Base-by-base conservation (phyloP, 225 moss, liverwort and hornwort genomes). In the Ulota crispa region DNA sequence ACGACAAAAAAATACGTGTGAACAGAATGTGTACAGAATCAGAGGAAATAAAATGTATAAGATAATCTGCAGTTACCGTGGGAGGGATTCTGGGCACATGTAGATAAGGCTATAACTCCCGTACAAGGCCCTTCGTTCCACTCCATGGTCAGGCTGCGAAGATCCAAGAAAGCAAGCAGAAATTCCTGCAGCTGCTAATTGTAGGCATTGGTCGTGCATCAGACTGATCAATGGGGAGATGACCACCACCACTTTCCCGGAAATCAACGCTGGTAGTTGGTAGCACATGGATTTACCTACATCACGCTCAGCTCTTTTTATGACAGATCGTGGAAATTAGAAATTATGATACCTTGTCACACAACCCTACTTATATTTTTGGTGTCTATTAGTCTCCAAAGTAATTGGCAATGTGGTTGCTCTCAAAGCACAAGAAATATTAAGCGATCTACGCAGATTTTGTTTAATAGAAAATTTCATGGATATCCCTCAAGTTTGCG, bases 91-190 rank as follows among this genome's bases (percentile, higher is more conserved):
- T 39, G 89, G 89, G 52, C 94, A 91, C 70, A 92, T 66, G 80
- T 91, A 88, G 43, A 92, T 54, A 75, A 92, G 54, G 75, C 78
- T 88, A 57, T 84, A 91, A 14, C 37, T 28, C 24, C 91, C 92
- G 50, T 75, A 42, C 69, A 92, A 77, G 32, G 94, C 92, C 76
- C 80, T 79, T 56, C 69, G 82, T 79, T 92, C 91, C 72, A 94
- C 89, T 56, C 65, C 81, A 42, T 76, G 79, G 56, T 92, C 94
- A 67, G 74, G 73, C 72, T 92, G 89, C 42, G 82, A 89, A 67
- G 91, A 94, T 54, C 92, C 94, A 61, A 92, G 87, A 77, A 92
- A 92, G 86, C 92, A 92, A 75, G 89, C 85, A 53, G 94, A 87
- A 43, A 94, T 79, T 77, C 92, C 91, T n/a, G 85, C 83, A 61